Base-by-base conservation (phyloP, 768 basidiomycete species). In the Tulasnella sp. region DNA sequence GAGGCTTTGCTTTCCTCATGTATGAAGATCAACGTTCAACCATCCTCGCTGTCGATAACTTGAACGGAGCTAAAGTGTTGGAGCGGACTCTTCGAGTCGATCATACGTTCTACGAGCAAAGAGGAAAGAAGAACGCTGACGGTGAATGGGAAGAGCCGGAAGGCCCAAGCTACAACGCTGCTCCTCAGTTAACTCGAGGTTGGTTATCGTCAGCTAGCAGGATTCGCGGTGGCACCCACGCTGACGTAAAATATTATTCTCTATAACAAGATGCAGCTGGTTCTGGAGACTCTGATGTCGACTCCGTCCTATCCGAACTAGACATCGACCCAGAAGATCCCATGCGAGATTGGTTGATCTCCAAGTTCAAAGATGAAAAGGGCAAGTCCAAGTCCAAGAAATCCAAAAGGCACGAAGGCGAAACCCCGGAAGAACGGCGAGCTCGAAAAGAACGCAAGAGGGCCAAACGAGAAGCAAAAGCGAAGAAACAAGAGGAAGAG, bases 1-100 rank as follows among this genome's bases (percentile, higher is more conserved):
- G 86, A 82, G 98, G 98, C 2, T 99, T 99, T 83, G 96, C 90
- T 11, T 99, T 98, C 86, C 87, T 99, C 80, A 98, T 99, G 98
- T 99, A 99, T 84, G 95, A 97, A 85, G 96, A 99, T 84, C 98
- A 99, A 85, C 90, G 95, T 71, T 97, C 95, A 79, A 99, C 98
- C 7, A 84, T 98, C 73, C 88, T 99, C 72, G 98, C 98, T 11
- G 97, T 99, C 80, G 98, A 99, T 86, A 99, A 99, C 86, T 90
- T 99, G 84, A 99, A 98, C 82, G 98, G 98, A 57, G 94, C 96
- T 70, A 90, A 90, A 75, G 92, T 99, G 57, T 86, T 98, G 42
- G 94, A 92, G 20, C 88, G 91, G 81, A 97, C 91, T 2, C 86
- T 99, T 73, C 91, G 96, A 23, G 98, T 98, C 55, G 95, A 98